Conservation (phyloP, 805 yeast genomes). For the Wickerhamiella dianesei region DNA sequence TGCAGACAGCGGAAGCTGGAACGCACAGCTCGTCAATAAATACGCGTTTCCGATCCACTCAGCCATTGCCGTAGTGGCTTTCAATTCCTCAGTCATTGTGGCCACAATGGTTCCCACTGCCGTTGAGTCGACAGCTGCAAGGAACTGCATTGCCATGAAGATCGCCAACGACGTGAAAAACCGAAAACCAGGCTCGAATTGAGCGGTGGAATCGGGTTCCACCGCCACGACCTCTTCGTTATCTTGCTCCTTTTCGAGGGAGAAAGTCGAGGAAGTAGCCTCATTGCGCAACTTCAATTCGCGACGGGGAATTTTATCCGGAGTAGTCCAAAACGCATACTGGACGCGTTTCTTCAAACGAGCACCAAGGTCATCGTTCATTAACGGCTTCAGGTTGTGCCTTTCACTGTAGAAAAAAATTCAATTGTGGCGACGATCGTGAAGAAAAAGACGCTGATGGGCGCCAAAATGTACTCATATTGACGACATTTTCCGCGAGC, state of each 20-base stretch:
- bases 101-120: constrained; percentile 16
- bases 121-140: constrained; percentile 15
- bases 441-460: background rate
- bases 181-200: constrained; percentile 2
- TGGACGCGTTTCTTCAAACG: background rate
- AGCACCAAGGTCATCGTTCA: background rate
- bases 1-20: constrained; percentile 16
- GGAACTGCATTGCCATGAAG: constrained; percentile 1
- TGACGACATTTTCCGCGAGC: too few relatives aligned
- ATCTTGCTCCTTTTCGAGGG: background rate
- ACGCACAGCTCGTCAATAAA: constrained; percentile 17
- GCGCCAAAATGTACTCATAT: too few relatives aligned
- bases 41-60: constrained; percentile 24
- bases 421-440: too few relatives aligned
- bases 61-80: constrained; percentile 19
- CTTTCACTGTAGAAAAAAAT: too few relatives aligned
- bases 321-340: background rate
- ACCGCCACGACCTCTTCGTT: background rate
- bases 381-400: background rate
- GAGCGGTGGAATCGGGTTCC: background rate
- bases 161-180: background rate
- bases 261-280: background rate
- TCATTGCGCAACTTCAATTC: background rate
- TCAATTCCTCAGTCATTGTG: constrained; percentile 12
- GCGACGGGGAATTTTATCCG: background rate